Base-by-base conservation (phyloP, 768 basidiomycete species). In the Phlebiopsis flavidoalba region DNA sequence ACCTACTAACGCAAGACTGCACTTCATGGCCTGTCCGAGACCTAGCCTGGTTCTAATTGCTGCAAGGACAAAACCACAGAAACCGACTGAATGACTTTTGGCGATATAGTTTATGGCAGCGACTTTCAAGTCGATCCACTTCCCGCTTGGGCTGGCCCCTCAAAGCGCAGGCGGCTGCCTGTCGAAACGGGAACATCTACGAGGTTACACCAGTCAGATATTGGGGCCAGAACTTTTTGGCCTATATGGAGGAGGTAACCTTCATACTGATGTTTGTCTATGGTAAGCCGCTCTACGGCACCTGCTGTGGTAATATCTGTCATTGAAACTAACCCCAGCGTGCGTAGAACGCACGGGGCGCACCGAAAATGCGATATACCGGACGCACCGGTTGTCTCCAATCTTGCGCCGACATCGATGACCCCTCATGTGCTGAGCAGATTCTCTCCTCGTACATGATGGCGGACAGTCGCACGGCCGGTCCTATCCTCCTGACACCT, bases 101-200 rank as follows among this genome's bases (percentile, higher is more conserved):
- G n/a, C n/a, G n/a, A n/a, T 36, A 26, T 55, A 55, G n/a, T 55
- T 24, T 55, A 55, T 55, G 54, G n/a, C n/a, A n/a, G 8, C 35
- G 22, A 36, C 40, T 55, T 24, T 22, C 21, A 36, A 37, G 21
- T 55, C 35, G 36, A 21, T 24, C 8, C 54, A 22, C 24, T 43
- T 24, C 21, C 54, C n/a, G 19, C 40, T 43, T 37, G 54, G 54
- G 54, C 54, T 11, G 54, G 54, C 21, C 36, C 54, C 21, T 36
- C 54, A 40, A 55, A 55, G 54, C 54, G 54, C 6, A 31, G 12
- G 8, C 40, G 21, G 12, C n/a, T 55, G n/a, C 21, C 24, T 55
- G 11, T 11, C 37, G n/a, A 8, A 26, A 45, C 40, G 54, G 22
- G n/a, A 45, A 43, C 19, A 40, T 55, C 1, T 55, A 36, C 54